Evolutionary conservation across 441 rosid genomes (phyloP).

Genomic region (Euphorbia corollata): DNA sequence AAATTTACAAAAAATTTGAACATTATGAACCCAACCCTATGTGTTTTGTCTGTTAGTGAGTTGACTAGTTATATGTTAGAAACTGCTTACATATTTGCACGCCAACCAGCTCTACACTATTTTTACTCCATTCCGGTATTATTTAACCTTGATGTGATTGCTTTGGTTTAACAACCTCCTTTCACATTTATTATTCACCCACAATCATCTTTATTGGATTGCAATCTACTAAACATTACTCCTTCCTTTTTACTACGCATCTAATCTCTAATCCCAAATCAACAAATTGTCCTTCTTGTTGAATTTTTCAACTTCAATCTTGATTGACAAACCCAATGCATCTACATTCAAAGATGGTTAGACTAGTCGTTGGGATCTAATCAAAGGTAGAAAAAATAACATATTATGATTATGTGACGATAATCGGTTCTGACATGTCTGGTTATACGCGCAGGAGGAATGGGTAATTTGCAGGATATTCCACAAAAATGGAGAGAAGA

Average conservation of each 20-base stretch:
- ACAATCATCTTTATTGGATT: not conserved
- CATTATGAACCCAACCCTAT: not conserved
- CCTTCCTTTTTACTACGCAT: no score
- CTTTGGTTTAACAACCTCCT: slow-evolving; percentile 29
- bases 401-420: no score
- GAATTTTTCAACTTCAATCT: no score
- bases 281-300: no score
- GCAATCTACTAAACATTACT: not conserved
- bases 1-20: no score
- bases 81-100: slow-evolving; percentile 7
- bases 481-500: slow-evolving; percentile 63
- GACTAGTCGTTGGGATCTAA: no score
- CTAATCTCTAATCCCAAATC: no score
- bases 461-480: slow-evolving; percentile 93
- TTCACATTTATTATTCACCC: slow-evolving; percentile 6
- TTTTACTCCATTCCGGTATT: slow-evolving; percentile 19
- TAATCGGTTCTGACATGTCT: no score
- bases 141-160: slow-evolving; percentile 36
- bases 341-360: no score
- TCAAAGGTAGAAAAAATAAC: no score
- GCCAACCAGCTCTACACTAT: slow-evolving; percentile 16
- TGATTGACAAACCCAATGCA: no score
- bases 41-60: slow-evolving; percentile 40
- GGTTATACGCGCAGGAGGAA: slow-evolving; percentile 53
- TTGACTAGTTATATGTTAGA: slow-evolving; percentile 37